Percentiles rank a stretch among this genome's conserved stretches.
These are phyloP conservation scores for Jacaranda copaia DNA, from an alignment of 257 asterid genomes.

Conservation along the genomic window DNA sequence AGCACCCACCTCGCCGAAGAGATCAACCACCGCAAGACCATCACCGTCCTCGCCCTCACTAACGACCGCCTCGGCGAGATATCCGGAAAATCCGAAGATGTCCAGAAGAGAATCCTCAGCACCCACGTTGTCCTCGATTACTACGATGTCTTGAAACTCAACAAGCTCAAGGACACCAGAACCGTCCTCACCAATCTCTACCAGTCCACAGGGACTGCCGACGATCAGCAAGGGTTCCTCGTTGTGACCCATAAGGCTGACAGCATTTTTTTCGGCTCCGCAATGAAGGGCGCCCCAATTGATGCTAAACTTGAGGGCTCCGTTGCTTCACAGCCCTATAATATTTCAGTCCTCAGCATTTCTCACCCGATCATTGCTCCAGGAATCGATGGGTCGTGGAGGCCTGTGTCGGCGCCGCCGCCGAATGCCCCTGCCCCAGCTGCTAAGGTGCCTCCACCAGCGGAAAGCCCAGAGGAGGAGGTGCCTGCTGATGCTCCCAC, in stretches of 20 bases:
- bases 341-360: slow-evolving; percentile 64
- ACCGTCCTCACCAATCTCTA: slow-evolving; percentile 60
- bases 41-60: slow-evolving; percentile 71
- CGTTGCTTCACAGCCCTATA: slow-evolving; percentile 59
- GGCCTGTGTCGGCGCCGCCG: slow-evolving; percentile 41
- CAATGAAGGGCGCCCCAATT: slow-evolving; percentile 48
- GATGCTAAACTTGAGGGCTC: slow-evolving; percentile 43
- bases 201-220: slow-evolving; percentile 59
- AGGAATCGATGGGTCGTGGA: slow-evolving; percentile 53
- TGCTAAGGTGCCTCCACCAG: slow-evolving; percentile 30
- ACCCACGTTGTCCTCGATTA: slow-evolving; percentile 77
- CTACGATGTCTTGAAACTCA: slow-evolving; percentile 63
- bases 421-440: slow-evolving; percentile 43
- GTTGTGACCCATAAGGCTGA: slow-evolving; percentile 50
- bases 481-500: slow-evolving; percentile 36
- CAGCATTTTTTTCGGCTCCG: slow-evolving; percentile 65
- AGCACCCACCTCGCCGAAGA: slow-evolving; percentile 45
- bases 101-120: slow-evolving; percentile 51
- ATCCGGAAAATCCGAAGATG: slow-evolving; percentile 45
- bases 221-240: slow-evolving; percentile 66
- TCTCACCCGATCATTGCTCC: slow-evolving; percentile 59
- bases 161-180: slow-evolving; percentile 41
- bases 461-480: slow-evolving; percentile 33
- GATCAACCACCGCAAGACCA: slow-evolving; percentile 55
- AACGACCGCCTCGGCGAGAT: slow-evolving; percentile 53